phyloP scores from a whole-genome alignment of 2,329 filamentous ascomycete genomes.

The Alternaria postmessia region DNA sequence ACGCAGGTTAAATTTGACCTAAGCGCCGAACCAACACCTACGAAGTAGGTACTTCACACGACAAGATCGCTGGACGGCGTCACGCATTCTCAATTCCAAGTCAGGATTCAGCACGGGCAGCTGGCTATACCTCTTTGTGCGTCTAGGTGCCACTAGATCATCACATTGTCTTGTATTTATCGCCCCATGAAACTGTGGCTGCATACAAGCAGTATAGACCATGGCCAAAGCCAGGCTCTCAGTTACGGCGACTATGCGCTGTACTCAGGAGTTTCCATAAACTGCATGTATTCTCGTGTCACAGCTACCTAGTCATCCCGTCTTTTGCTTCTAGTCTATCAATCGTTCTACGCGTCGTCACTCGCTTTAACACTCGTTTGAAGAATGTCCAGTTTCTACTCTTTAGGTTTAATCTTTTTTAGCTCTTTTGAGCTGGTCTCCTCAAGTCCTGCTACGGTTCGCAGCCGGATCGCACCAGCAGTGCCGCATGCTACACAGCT shows the following conservation, averaged over 20 bases:
- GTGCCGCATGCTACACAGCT: not conserved
- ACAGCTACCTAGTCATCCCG: not conserved
- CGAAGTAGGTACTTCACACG: not conserved
- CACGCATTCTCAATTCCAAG: too few species aligned
- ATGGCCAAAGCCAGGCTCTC: not conserved
- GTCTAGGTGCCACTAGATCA: not conserved
- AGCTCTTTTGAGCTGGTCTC: not conserved
- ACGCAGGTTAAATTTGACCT: not conserved
- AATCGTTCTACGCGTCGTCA: conserved; percentile 2
- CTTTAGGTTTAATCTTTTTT: conserved; percentile 1
- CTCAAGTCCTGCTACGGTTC: not conserved
- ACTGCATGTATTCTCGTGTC: conserved; percentile 1
- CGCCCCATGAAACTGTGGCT: not conserved
- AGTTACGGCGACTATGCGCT: conserved; percentile 7
- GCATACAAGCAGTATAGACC: not conserved
- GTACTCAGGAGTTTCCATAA: conserved; percentile 5
- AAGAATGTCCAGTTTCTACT: not conserved
- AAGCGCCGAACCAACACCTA: not conserved
- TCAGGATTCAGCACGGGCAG: not conserved
- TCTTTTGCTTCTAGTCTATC: not conserved
- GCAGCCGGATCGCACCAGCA: not conserved
- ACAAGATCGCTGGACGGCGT: not conserved
- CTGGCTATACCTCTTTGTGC: not conserved
- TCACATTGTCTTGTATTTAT: not conserved
- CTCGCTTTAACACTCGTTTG: conserved; percentile 3